Base-by-base conservation (phyloP, 805 yeast species). In the Candida silvicultrix region DNA sequence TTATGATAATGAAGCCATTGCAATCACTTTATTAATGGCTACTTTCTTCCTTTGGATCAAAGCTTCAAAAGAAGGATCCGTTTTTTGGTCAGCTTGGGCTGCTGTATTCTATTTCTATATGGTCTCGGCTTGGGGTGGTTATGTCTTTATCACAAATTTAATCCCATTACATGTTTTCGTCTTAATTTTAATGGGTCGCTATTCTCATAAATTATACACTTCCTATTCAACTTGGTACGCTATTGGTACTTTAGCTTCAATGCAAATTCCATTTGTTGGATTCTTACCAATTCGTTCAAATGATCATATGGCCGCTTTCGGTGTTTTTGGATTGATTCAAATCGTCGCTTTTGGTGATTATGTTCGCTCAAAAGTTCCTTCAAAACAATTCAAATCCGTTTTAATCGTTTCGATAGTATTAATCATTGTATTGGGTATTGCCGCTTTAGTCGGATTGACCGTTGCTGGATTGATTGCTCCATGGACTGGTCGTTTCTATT, bases 61-160 rank as follows among this genome's bases (percentile, higher is more conserved):
- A 69, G 84, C 97, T 12, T 78, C 88, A 66, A 92, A 92, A 66
- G 73, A 85, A 36, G 99, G 99, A 40, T 87, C 96, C 1, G 81
- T 90, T 16, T 75, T 87, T 54, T 88, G 82, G 73, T 94, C 89
- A 11, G 73, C 92, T 2, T 69, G 85, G 56, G 81, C 97, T 25
- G 95, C 99, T 2, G 63, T 89, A 31, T 85, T 82, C 58, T 94
- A 95, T 71, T 94, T 95, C 68, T 94, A 94, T 75, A 94, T 94
- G 99, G 99, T 94, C 44, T 83, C 95, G 41, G 99, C 99, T 12
- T 59, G 99, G 99, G 99, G 99, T 73, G 99, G 99, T 23, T 94
- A 94, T 64, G 99, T 95, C 44, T 94, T 94, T 74, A 95, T 94
- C 69, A 94, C 99, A 49, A 94, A 94, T 70, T 81, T 95, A 74